Evolutionary conservation across 192 early-diverging fungal species (phyloP).

Genomic region (Coemansia sp.): DNA sequence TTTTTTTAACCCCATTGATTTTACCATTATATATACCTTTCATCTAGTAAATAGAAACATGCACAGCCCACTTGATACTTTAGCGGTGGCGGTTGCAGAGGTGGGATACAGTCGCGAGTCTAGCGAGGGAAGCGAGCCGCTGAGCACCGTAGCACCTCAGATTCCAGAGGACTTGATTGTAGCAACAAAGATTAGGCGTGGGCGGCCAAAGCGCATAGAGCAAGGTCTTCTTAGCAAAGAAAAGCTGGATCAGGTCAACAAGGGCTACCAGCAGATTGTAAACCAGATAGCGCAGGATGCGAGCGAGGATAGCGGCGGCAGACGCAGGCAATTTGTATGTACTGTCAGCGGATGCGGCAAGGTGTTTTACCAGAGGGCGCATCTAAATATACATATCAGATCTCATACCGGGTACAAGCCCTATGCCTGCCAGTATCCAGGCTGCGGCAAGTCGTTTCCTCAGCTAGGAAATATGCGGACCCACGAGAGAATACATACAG

Average conservation of each 20-base stretch:
- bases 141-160: conserved; percentile 36
- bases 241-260: conserved; percentile 20
- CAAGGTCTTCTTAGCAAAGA: conserved; percentile 14
- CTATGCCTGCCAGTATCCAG: conserved; percentile 59
- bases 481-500: conserved; percentile 75
- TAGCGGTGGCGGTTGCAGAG: conserved; percentile 30
- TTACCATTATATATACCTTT: conserved; percentile 5
- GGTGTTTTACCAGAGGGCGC: conserved; percentile 66
- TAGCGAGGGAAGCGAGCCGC: conserved; percentile 12
- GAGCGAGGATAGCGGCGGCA: conserved; percentile 41
- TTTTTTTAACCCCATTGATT: background rate
- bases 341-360: conserved; percentile 58
- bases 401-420: conserved; percentile 56
- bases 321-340: conserved; percentile 50
- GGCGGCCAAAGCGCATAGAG: conserved; percentile 41
- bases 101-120: conserved; percentile 10
- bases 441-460: conserved; percentile 75
- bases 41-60: conserved; percentile 6
- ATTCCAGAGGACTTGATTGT: conserved; percentile 47
- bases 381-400: conserved; percentile 70
- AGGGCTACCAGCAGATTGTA: conserved; percentile 39
- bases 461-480: conserved; percentile 82
- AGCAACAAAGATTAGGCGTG: conserved; percentile 42
- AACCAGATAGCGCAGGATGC: conserved; percentile 48
- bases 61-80: conserved; percentile 21